Evolutionary conservation across 2,329 filamentous ascomycete genomes (phyloP), one percentile per base, ranked within the genome.

Genomic region (Pseudopithomyces maydicus): DNA sequence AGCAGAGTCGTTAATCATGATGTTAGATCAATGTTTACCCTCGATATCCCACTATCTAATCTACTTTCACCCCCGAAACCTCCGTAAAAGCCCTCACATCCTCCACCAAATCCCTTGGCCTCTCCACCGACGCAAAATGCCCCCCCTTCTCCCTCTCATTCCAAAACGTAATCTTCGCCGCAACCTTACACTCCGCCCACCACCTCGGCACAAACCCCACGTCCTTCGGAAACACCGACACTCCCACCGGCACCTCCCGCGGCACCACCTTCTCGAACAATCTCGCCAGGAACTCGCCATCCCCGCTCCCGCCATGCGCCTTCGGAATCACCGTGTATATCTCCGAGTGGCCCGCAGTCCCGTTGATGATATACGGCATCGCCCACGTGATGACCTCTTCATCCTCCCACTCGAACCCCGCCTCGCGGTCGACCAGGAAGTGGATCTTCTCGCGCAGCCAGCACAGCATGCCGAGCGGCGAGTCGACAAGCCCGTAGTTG

Each of bases 391-490:
- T 76, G 6, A 93, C 82, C 75, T 93, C 90, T 50, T 92, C 89
- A 57, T 91, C 87, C 0, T 85, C 88, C 90, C 89, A 93, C 0
- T 83, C 77, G 67, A 92, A 92, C 0, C 66, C 66, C 65, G 93
- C 90, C 0, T 87, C 87, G 90, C 90, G 94, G 64, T 90, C 87
- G 15, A 41, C 38, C n/a, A 41, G 14, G 38, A 41, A 41, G 62
- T 89, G 85, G 33, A 94, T 77, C 70, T 94, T 94, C 75, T 94
- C 91, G 63, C 90, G 90, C 26, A 94, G 86, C 91, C 91, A 95
- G 0, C 89, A 85, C 1, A 94, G 79, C 2, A 92, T 76, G 0
- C 83, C 89, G 0, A 90, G 84, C 0, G 90, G 91, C 6, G 84
- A 88, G 69, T 93, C 90, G 0, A 84, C 81, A 2, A 93, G 79